Percentiles rank a stretch among this genome's conserved stretches.
Evolutionary conservation across 2,329 filamentous ascomycete species (phyloP).

Genomic region (Colletotrichum gloeosporioides): DNA sequence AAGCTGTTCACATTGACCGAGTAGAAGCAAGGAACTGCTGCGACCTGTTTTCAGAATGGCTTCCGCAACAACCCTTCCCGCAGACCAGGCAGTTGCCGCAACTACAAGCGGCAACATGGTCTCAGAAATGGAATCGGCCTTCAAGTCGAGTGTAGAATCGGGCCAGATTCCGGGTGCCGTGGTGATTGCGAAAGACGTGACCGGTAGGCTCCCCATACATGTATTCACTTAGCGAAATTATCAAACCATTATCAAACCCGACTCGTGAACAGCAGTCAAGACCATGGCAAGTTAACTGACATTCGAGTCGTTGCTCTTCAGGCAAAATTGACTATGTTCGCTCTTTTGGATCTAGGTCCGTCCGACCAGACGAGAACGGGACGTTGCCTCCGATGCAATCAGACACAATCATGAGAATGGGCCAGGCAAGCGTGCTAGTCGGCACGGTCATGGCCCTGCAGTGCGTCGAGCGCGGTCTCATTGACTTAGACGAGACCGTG

Average conservation of each 20-base stretch:
- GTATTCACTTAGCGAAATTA: not conserved
- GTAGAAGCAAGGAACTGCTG: not conserved
- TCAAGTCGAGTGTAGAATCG: not conserved
- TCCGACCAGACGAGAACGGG: slow-evolving; percentile 25
- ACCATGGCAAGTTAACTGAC: not conserved
- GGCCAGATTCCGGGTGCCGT: not conserved
- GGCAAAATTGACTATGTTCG: slow-evolving; percentile 10
- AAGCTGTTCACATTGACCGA: not conserved
- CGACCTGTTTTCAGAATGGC: not conserved
- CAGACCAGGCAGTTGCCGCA: not conserved
- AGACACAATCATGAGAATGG: slow-evolving; percentile 40
- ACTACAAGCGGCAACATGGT: not conserved
- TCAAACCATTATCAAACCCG: not conserved
- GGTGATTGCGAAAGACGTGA: not conserved
- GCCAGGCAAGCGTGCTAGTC: slow-evolving; percentile 47
- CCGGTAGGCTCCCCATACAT: not conserved
- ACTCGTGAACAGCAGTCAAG: not conserved
- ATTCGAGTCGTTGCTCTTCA: not conserved
- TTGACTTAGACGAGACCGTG: slow-evolving; percentile 52
- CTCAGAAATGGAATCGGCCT: not conserved
- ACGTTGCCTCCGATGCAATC: slow-evolving; percentile 29
- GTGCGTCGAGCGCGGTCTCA: slow-evolving; percentile 55
- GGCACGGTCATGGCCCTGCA: slow-evolving; percentile 57
- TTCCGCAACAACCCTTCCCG: not conserved
- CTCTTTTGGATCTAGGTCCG: not conserved